phyloP scores from a whole-genome alignment of 169 alveolate genomes.

The Eimeria falciformis region DNA sequence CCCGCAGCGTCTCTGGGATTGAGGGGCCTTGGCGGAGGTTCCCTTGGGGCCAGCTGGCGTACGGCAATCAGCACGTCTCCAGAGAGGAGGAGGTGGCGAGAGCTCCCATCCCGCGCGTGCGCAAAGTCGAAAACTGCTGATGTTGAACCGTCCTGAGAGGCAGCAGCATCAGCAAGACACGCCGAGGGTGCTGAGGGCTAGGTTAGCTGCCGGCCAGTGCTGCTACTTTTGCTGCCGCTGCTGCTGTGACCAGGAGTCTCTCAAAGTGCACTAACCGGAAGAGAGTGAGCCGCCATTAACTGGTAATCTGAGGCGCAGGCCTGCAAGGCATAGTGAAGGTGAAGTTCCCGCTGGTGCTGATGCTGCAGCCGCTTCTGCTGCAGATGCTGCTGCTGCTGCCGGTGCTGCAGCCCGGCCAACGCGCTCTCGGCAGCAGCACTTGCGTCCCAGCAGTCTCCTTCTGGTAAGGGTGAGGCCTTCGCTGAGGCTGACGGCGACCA shows the following conservation, averaged over 20 bases:
- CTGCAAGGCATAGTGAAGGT: slow-evolving; percentile 26
- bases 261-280: slow-evolving; percentile 10
- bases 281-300: slow-evolving; percentile 72
- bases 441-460: slow-evolving; percentile 16
- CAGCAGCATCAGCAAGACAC: slow-evolving; percentile 22
- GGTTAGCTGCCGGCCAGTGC: neutral
- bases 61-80: slow-evolving; percentile 62
- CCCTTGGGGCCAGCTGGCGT: slow-evolving; percentile 63
- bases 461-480: neutral
- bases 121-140: slow-evolving; percentile 71
- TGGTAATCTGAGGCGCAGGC: slow-evolving; percentile 70
- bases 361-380: slow-evolving; percentile 66
- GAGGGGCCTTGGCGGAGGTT: neutral
- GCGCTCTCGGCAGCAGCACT: neutral
- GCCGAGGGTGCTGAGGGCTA: neutral
- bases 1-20: neutral
- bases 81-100: slow-evolving; percentile 45
- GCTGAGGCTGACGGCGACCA: no score
- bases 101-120: slow-evolving; percentile 50
- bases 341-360: slow-evolving; percentile 34
- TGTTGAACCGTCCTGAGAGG: slow-evolving; percentile 58
- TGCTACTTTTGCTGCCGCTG: neutral
- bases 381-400: slow-evolving; percentile 59
- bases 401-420: slow-evolving; percentile 29
- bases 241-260: no score